Evolutionary conservation across 768 basidiomycete genomes (phyloP).

Genomic region (Pulveroboletus frians): DNA sequence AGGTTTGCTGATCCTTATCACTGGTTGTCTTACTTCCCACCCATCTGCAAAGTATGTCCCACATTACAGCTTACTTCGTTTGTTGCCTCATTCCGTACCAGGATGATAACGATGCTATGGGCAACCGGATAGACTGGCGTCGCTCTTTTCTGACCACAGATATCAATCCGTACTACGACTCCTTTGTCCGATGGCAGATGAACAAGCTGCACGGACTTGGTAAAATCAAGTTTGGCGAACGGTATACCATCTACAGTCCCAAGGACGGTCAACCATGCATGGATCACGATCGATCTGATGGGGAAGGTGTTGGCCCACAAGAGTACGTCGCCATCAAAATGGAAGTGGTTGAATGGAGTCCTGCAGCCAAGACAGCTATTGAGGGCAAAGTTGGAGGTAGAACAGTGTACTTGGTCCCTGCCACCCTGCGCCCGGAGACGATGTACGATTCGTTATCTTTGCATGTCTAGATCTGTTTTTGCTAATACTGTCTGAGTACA

Average conservation of each 20-base stretch:
- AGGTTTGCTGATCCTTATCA: slow-evolving; percentile 93
- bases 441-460: slow-evolving; percentile 52
- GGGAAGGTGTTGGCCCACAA: slow-evolving; percentile 91
- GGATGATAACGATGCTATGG: slow-evolving; percentile 77
- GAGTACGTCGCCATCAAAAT: slow-evolving; percentile 95
- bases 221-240: slow-evolving; percentile 97
- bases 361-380: slow-evolving; percentile 57
- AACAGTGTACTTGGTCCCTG: slow-evolving; percentile 90
- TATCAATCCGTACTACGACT: slow-evolving; percentile 94
- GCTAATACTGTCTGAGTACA: slow-evolving; percentile 25
- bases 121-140: slow-evolving; percentile 97
- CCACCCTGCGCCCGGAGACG: slow-evolving; percentile 93
- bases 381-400: slow-evolving; percentile 67
- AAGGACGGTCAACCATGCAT: slow-evolving; percentile 99
- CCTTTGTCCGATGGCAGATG: slow-evolving; percentile 97
- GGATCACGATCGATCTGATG: slow-evolving; percentile 97
- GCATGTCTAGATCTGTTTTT: background rate
- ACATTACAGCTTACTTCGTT: background rate
- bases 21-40: slow-evolving; percentile 94
- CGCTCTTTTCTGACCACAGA: slow-evolving; percentile 92
- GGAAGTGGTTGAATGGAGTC: slow-evolving; percentile 84
- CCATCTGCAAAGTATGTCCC: slow-evolving; percentile 74
- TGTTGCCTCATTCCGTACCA: slow-evolving; percentile 16
- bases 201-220: slow-evolving; percentile 83
- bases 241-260: slow-evolving; percentile 97